A percentile compares a stretch with the other conserved stretches of the same genome.
phyloP scores from a whole-genome alignment of 106 monocot genomes.

The Platanthera zijinensis region DNA sequence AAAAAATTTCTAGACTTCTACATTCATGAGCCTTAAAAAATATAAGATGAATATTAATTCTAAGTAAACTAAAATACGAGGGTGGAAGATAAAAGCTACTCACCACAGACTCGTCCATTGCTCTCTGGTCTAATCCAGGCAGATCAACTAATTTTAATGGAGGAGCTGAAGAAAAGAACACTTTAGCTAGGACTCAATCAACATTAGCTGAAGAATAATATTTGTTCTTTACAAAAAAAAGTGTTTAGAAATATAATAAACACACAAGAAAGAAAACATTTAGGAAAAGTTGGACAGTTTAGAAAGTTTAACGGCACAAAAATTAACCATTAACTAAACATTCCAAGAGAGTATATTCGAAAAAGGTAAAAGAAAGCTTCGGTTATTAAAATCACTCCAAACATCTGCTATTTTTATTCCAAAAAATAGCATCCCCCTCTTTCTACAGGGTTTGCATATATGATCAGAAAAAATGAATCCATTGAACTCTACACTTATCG shows the following conservation, averaged over 20 bases:
- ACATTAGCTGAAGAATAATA: neutral
- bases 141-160: constrained; percentile 87
- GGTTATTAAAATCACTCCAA: neutral
- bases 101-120: constrained; percentile 81
- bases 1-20: neutral
- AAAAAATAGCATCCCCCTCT: neutral
- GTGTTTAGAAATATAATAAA: neutral
- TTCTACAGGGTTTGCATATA: neutral
- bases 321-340: neutral
- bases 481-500: neutral
- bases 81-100: constrained; percentile 11
- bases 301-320: neutral
- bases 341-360: neutral
- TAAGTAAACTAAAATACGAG: neutral
- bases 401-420: neutral
- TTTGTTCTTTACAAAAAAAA: neutral
- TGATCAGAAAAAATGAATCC: neutral
- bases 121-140: constrained; percentile 78
- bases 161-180: constrained; percentile 49
- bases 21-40: neutral
- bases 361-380: neutral
- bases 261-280: neutral
- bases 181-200: constrained; percentile 6
- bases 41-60: neutral
- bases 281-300: neutral